Evolutionary conservation across 73 alveolate genomes (phyloP).

Genomic region (Loxodes magnus): DNA sequence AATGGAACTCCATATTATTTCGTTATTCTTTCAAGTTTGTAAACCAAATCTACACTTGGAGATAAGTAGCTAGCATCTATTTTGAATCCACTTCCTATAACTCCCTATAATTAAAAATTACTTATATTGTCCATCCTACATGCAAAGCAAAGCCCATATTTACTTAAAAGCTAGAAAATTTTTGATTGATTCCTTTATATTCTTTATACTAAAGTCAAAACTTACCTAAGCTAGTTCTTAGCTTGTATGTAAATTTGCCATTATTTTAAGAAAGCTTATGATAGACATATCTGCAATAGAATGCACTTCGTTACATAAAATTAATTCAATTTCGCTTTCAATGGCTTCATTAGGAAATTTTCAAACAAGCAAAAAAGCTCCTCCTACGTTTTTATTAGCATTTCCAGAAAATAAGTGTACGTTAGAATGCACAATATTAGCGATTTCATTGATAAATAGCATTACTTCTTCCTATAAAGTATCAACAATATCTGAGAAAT

Average conservation of each 20-base stretch:
- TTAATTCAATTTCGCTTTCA: constrained; percentile 15
- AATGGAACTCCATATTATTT: constrained; percentile 34
- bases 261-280: constrained; percentile 74
- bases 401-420: constrained; percentile 87
- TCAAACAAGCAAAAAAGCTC: constrained; percentile 97
- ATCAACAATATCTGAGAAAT: constrained; percentile 76
- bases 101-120: no score
- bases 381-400: constrained; percentile 98
- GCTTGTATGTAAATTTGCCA: constrained; percentile 79
- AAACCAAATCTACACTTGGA: constrained; percentile 89
- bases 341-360: constrained; percentile 47
- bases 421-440: constrained; percentile 89
- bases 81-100: constrained; percentile 82
- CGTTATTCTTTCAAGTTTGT: constrained; percentile 81
- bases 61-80: constrained; percentile 78
- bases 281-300: constrained; percentile 89
- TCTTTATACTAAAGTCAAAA: constrained; percentile 63
- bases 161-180: constrained; percentile 69
- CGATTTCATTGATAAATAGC: constrained; percentile 94
- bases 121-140: constrained; percentile 96
- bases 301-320: constrained; percentile 38
- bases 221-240: no score
- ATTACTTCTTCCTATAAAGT: constrained; percentile 81
- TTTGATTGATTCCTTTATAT: constrained; percentile 44
- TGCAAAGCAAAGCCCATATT: constrained; percentile 95